Evolutionary conservation across 2,329 filamentous ascomycete genomes (phyloP).

Genomic region (Bimuria novae-zelandiae): DNA sequence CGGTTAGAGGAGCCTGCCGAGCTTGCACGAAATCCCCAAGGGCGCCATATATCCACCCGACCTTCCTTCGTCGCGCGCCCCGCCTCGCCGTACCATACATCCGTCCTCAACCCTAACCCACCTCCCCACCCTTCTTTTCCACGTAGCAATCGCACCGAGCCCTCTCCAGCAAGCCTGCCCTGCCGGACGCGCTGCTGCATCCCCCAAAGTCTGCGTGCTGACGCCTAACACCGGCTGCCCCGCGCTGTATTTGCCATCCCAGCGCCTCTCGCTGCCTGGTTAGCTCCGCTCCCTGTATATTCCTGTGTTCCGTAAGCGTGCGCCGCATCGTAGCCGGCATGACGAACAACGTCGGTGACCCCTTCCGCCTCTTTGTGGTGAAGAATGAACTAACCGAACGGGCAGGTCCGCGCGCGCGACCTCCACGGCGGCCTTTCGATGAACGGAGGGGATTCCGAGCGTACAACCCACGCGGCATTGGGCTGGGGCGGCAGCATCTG

Average conservation of each 20-base stretch:
- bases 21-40: slow-evolving; percentile 39
- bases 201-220: slow-evolving; percentile 31
- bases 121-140: slow-evolving; percentile 22
- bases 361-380: slow-evolving; percentile 10
- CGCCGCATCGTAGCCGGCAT: slow-evolving; percentile 36
- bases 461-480: slow-evolving; percentile 29
- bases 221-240: slow-evolving; percentile 40
- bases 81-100: slow-evolving; percentile 30
- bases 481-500: slow-evolving; percentile 45
- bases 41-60: slow-evolving; percentile 27
- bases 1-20: slow-evolving; percentile 35
- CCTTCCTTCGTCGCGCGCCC: slow-evolving; percentile 22
- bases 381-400: slow-evolving; percentile 11
- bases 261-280: slow-evolving; percentile 9
- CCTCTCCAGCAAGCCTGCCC: slow-evolving; percentile 1
- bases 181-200: slow-evolving; percentile 25
- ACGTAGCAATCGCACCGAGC: slow-evolving; percentile 16
- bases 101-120: slow-evolving; percentile 9
- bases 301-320: slow-evolving; percentile 19
- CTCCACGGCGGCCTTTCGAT: slow-evolving; percentile 34
- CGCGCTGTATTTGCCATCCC: slow-evolving; percentile 17
- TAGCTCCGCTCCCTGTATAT: slow-evolving; percentile 18
- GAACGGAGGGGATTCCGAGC: slow-evolving; percentile 35
- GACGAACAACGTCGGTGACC: slow-evolving; percentile 38
- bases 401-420: slow-evolving; percentile 39